These are phyloP conservation scores for Vitis rupestris DNA, from an alignment of 164 flowering plant species.

Conservation along the genomic window DNA sequence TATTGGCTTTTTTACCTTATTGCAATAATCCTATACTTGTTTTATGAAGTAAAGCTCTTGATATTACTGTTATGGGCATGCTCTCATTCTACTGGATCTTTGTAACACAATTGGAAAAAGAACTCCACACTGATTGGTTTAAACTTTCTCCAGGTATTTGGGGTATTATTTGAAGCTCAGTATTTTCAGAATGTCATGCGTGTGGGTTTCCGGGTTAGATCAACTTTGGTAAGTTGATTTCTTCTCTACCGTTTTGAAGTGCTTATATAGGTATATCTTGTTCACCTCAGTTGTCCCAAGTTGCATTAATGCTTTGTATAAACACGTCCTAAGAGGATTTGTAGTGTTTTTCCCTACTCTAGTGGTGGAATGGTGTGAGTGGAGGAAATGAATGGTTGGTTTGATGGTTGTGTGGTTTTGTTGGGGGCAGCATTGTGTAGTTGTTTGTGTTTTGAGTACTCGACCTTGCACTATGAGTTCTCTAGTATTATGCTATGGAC, in stretches of 20 bases:
- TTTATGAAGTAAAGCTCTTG: not conserved
- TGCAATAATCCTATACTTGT: not conserved
- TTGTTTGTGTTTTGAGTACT: too few relatives aligned
- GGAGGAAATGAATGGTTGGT: too few relatives aligned
- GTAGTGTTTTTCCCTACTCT: too few relatives aligned
- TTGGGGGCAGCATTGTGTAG: too few relatives aligned
- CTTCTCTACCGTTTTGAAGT: not conserved
- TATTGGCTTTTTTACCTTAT: not conserved
- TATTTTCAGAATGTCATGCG: constrained; percentile 99
- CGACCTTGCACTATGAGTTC: too few relatives aligned
- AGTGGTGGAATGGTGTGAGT: too few relatives aligned
- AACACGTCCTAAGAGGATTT: too few relatives aligned
- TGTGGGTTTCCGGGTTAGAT: constrained; percentile 79
- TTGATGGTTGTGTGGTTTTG: too few relatives aligned
- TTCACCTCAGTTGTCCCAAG: too few relatives aligned
- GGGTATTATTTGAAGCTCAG: constrained; percentile 89
- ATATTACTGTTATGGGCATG: not conserved
- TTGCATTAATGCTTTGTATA: too few relatives aligned
- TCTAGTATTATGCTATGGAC: too few relatives aligned
- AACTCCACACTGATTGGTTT: not conserved
- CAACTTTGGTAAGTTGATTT: constrained; percentile 71
- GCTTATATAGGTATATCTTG: not conserved
- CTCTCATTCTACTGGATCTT: not conserved
- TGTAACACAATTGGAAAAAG: not conserved
- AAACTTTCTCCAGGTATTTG: constrained; percentile 56